These are phyloP conservation scores for Ascochyta viciae-villosae DNA, from an alignment of 2,329 filamentous ascomycete genomes.

Conservation along the genomic window DNA sequence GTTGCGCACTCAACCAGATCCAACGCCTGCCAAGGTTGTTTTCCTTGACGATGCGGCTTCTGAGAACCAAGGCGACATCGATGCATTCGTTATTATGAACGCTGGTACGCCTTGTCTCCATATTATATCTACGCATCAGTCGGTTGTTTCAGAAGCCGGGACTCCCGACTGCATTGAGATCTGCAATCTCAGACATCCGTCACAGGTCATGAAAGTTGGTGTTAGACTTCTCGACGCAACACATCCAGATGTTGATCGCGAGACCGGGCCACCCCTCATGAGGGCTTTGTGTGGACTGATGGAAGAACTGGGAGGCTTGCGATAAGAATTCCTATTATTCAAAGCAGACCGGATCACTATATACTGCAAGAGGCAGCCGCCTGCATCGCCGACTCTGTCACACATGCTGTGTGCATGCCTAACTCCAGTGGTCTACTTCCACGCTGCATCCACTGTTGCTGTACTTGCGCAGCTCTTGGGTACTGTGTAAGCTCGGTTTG, in stretches of 20 bases:
- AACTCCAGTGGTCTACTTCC: constrained; percentile 25
- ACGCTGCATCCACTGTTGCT: constrained; percentile 27
- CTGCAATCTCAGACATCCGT: constrained; percentile 23
- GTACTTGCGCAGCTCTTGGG: constrained; percentile 29
- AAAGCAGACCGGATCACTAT: background rate
- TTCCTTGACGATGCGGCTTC: constrained; percentile 19
- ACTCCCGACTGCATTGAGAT: background rate
- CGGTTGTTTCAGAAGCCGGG: background rate
- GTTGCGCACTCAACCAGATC: background rate
- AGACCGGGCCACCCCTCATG: constrained; percentile 25
- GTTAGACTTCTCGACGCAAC: constrained; percentile 24
- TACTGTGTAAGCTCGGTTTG: constrained; percentile 52
- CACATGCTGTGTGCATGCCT: too few relatives aligned
- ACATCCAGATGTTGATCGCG: constrained; percentile 26
- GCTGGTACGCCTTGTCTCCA: constrained; percentile 20
- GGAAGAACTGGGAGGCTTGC: constrained; percentile 20
- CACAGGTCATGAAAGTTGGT: constrained; percentile 27
- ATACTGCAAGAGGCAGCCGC: background rate
- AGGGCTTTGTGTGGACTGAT: constrained; percentile 28
- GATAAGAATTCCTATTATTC: background rate
- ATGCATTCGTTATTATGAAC: constrained; percentile 20
- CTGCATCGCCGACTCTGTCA: background rate
- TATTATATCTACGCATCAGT: constrained; percentile 2
- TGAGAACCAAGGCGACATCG: constrained; percentile 14
- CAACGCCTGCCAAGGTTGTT: background rate